Conservation (phyloP, 805 yeast species). For the Millerago galiae region DNA sequence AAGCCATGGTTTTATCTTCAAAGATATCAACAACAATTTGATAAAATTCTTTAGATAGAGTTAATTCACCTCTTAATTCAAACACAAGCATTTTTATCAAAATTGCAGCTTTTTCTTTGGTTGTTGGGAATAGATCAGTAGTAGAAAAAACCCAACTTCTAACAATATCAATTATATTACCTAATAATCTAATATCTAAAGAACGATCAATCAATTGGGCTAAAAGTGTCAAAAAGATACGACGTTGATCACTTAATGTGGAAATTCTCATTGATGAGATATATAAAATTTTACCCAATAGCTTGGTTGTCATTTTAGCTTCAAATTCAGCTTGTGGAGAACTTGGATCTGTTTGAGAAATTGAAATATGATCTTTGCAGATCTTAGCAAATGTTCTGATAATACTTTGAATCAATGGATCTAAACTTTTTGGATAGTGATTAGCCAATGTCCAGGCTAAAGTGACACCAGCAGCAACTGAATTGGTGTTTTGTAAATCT, state of each 20-base stretch:
- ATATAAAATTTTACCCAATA: constrained; percentile 70
- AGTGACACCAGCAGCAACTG: constrained; percentile 84
- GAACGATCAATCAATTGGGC: constrained; percentile 91
- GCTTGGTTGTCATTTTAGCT: constrained; percentile 69
- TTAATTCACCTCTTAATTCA: constrained; percentile 80
- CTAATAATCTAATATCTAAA: constrained; percentile 65
- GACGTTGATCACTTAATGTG: constrained; percentile 85
- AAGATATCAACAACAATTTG: constrained; percentile 83
- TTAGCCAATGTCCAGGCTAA: constrained; percentile 75
- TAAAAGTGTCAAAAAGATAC: constrained; percentile 76
- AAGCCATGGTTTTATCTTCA: constrained; percentile 66
- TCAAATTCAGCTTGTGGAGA: constrained; percentile 50
- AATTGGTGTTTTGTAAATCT: constrained; percentile 64
- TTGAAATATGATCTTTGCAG: constrained; percentile 78
- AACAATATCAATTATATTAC: constrained; percentile 70
- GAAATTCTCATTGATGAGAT: constrained; percentile 78
- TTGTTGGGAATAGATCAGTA: constrained; percentile 82
- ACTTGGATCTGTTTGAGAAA: constrained; percentile 34
- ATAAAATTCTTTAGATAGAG: constrained; percentile 71
- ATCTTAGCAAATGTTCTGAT: constrained; percentile 86
- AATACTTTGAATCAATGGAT: constrained; percentile 64
- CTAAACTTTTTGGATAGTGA: constrained; percentile 66
- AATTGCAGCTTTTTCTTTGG: constrained; percentile 93
- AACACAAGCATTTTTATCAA: constrained; percentile 89
- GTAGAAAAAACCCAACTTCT: constrained; percentile 86